These are phyloP conservation scores for Fusarium continuum DNA, from an alignment of 2,329 filamentous ascomycete genomes.

Conservation along the genomic window DNA sequence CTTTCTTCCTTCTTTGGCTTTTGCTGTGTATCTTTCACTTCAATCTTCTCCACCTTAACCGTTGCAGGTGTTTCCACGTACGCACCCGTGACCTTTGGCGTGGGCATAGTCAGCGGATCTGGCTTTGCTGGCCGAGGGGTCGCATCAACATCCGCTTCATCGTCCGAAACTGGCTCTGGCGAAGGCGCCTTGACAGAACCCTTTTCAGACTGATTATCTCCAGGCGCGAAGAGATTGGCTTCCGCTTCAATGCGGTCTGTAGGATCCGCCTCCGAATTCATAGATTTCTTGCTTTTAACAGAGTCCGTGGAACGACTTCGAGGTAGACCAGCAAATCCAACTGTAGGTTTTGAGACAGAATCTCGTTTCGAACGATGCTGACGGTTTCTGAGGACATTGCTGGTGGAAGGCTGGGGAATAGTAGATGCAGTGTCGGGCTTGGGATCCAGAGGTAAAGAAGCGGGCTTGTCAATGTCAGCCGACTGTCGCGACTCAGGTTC, in stretches of 20 bases:
- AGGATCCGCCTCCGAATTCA: conserved; percentile 63
- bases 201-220: conserved; percentile 64
- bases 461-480: conserved; percentile 24
- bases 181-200: conserved; percentile 64
- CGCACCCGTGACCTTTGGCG: conserved; percentile 63
- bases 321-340: conserved; percentile 58
- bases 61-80: conserved; percentile 66
- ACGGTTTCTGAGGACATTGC: conserved; percentile 24
- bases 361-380: conserved; percentile 36
- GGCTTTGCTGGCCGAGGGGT: conserved; percentile 58
- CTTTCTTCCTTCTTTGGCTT: conserved; percentile 27
- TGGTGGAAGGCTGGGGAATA: conserved; percentile 29
- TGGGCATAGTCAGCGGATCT: conserved; percentile 61
- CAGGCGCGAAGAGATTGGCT: conserved; percentile 64
- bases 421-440: conserved; percentile 24
- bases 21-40: conserved; percentile 30
- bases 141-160: conserved; percentile 49
- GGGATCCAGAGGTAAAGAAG: conserved; percentile 13
- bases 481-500: conserved; percentile 39
- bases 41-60: conserved; percentile 50
- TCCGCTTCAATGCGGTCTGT: conserved; percentile 66
- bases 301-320: conserved; percentile 58
- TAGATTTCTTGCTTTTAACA: conserved; percentile 57
- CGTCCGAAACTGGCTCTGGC: conserved; percentile 46
- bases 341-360: conserved; percentile 50